These are phyloP conservation scores for Cryptosporidium viatorum DNA, from an alignment of 169 alveolate genomes.

Conservation along the genomic window DNA sequence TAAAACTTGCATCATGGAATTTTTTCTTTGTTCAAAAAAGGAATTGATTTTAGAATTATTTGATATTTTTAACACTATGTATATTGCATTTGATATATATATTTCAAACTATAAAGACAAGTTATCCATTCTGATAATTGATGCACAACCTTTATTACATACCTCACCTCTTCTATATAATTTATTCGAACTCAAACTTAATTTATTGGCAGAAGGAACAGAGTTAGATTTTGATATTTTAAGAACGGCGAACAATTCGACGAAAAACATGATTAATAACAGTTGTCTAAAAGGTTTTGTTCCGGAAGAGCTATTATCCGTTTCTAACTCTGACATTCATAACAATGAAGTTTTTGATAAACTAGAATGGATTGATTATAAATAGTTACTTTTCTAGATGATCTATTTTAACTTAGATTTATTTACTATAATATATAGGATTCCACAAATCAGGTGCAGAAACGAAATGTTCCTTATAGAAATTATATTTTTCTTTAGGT, in stretches of 20 bases:
- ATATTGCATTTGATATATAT: constrained; percentile 45
- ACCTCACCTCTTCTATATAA: constrained; percentile 7
- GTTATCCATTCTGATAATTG: constrained; percentile 16
- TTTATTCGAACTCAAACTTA: constrained; percentile 15
- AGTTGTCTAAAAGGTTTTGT: constrained; percentile 24
- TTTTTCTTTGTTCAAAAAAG: background rate
- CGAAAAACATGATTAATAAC: background rate
- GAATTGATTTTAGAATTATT: constrained; percentile 23
- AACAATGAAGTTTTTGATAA: background rate
- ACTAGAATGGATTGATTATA: constrained; percentile 4
- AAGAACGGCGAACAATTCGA: background rate
- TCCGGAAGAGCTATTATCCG: constrained; percentile 49
- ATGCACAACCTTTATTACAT: constrained; percentile 5
- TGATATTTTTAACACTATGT: constrained; percentile 14
- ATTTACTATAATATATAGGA: constrained; percentile 18
- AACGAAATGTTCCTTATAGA: constrained; percentile 18
- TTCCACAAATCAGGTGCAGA: constrained; percentile 57
- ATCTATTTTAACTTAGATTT: background rate
- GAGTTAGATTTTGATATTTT: background rate
- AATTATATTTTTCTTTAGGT: constrained; percentile 3
- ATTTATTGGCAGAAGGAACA: background rate
- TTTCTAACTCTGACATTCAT: constrained; percentile 1
- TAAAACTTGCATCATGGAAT: background rate
- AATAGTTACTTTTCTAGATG: background rate
- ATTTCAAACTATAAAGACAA: background rate